A percentile compares a stretch with the other conserved stretches of the same genome.
These are phyloP conservation scores for Podaxis sp. DNA, from an alignment of 768 basidiomycete species.

Conservation along the genomic window DNA sequence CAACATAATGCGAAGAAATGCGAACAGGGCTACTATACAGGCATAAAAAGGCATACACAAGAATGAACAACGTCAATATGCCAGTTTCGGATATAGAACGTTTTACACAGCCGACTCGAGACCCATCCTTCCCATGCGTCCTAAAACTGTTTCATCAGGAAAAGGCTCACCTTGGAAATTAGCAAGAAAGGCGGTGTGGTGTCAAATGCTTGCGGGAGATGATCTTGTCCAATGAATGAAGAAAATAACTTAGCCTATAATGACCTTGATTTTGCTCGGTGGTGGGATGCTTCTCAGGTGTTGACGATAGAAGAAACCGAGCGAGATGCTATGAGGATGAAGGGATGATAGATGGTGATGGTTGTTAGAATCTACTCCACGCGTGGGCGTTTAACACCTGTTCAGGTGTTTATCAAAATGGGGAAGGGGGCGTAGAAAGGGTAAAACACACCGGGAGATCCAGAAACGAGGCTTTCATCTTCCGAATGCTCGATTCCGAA, in stretches of 20 bases:
- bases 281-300: neutral
- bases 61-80: neutral
- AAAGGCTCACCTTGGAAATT: slow-evolving; percentile 5
- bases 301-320: neutral
- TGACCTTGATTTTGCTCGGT: neutral
- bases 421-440: neutral
- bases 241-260: slow-evolving; percentile 22
- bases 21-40: neutral
- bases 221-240: neutral
- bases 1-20: neutral
- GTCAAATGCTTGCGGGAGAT: neutral
- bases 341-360: neutral
- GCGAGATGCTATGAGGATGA: neutral
- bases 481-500: slow-evolving; percentile 31
- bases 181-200: neutral
- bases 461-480: slow-evolving; percentile 24
- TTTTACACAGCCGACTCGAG: neutral
- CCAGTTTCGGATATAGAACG: neutral
- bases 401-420: neutral
- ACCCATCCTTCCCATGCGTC: neutral
- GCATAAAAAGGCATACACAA: neutral
- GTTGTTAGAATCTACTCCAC: slow-evolving; percentile 24
- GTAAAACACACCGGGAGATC: slow-evolving; percentile 40
- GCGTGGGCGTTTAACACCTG: slow-evolving; percentile 43
- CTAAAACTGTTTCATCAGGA: neutral